Percentiles rank a stretch among this genome's conserved stretches.
Evolutionary conservation across 257 asterid genomes (phyloP).

Genomic region (Nicotiana tomentosiformis): DNA sequence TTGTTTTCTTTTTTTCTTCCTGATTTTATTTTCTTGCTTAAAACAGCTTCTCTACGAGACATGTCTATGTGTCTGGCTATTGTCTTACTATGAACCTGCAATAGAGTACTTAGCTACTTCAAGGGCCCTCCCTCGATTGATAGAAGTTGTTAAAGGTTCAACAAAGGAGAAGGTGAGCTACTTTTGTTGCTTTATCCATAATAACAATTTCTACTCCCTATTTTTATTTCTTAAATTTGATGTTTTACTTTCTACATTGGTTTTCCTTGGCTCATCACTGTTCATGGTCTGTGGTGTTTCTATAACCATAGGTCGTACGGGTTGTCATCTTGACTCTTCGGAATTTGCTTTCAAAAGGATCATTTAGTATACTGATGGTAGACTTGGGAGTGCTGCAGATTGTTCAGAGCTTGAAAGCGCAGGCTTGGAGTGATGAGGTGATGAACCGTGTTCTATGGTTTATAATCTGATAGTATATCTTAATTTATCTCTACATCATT

Average conservation of each 20-base stretch:
- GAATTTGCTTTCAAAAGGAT: constrained; percentile 76
- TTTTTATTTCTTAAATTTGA: neutral
- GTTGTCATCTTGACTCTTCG: constrained; percentile 77
- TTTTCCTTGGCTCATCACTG: neutral
- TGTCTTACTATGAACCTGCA: constrained; percentile 94
- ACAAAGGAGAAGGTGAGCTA: constrained; percentile 78
- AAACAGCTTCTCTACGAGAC: constrained; percentile 94
- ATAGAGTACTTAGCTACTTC: constrained; percentile 73
- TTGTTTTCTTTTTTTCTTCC: neutral
- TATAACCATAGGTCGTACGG: constrained; percentile 64
- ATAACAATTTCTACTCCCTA: neutral
- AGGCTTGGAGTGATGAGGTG: constrained; percentile 98
- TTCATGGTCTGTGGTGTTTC: constrained; percentile 2
- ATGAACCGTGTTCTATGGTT: constrained; percentile 9
- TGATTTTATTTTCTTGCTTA: constrained; percentile 17
- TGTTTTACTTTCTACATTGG: neutral
- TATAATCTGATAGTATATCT: neutral
- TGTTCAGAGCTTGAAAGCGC: constrained; percentile 88
- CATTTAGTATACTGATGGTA: constrained; percentile 81
- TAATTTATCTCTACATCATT: neutral
- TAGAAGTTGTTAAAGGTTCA: constrained; percentile 86
- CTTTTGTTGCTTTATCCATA: neutral
- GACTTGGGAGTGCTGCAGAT: constrained; percentile 73
- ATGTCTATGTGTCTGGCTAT: constrained; percentile 85
- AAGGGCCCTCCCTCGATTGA: constrained; percentile 56